Evolutionary conservation across 345 rosid species (phyloP).

Genomic region (Salix dunnii): DNA sequence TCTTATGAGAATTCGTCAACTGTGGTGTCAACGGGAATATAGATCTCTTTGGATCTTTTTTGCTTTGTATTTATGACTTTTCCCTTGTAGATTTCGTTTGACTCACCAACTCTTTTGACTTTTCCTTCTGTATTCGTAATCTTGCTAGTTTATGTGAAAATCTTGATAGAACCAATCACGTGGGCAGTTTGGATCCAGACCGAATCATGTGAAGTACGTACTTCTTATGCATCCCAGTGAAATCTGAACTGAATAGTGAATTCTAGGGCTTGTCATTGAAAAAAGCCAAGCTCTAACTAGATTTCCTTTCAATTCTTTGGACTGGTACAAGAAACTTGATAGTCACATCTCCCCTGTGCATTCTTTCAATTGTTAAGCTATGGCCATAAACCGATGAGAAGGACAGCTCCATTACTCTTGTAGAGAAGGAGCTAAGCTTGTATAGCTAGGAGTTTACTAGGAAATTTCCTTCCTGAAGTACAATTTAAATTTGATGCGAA

Average conservation of each 20-base stretch:
- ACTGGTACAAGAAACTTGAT: slow-evolving; percentile 13
- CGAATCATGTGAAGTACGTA: neutral
- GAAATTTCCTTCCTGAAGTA: slow-evolving; percentile 11
- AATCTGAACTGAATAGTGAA: neutral
- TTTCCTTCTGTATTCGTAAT: neutral
- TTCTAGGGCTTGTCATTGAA: neutral
- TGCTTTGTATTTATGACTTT: neutral
- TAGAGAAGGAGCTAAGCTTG: neutral
- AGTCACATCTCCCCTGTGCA: neutral
- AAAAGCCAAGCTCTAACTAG: neutral
- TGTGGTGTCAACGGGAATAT: neutral
- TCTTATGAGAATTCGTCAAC: neutral
- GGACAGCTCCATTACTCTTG: neutral
- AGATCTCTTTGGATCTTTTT: neutral
- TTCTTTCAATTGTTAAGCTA: neutral
- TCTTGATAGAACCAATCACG: neutral
- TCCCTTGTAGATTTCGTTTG: neutral
- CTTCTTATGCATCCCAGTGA: neutral
- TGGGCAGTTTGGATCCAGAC: neutral
- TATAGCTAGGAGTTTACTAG: slow-evolving; percentile 5
- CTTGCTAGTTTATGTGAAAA: neutral
- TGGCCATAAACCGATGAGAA: neutral
- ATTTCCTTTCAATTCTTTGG: neutral
- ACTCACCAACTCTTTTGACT: neutral
- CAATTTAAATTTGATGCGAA: slow-evolving; percentile 12